Evolutionary conservation across 345 rosid genomes (phyloP), one percentile per base, ranked within the genome.

Genomic region (Stellera chamaejasme): DNA sequence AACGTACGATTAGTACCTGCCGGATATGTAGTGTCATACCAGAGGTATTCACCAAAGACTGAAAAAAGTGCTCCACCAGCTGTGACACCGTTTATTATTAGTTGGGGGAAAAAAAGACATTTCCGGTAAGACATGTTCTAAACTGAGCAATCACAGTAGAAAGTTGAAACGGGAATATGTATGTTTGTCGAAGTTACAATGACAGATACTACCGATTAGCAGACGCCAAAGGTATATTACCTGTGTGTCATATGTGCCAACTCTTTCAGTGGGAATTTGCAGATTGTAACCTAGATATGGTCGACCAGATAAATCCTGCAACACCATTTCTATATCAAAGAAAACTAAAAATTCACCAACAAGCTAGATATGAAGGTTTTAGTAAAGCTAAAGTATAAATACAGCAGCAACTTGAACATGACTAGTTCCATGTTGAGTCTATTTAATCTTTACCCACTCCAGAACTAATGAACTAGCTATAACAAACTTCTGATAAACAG

Each of bases 1-100:
- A 32, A 4, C 2, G 8, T 32, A 32, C 2, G 10, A 13, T 19
- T 19, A 36, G 43, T 19, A 89, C 92, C 86, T 84, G 87, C 50
- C 86, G 80, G 10, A 90, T 84, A 67, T 86, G 97, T 68, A 84
- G 95, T 13, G 97, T 90, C 92, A 90, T 82, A 39, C 95, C 89
- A 57, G 95, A 77, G 62, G 92, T 84, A 67, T 86, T 82, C 72
- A 82, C 91, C 69, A 86, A 68, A 28, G 95, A 89, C 61, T 82
- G 90, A 68, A 89, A 86, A 72, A 86, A 83, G 59, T 83, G 92
- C 68, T 86, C 97, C 76, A 82, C 95, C 82, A 86, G 65, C 97
- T 89, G 66, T 48, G 76, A 41, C 48, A 51, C 41, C 13, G 15
- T 45, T 42, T 27, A 45, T 54, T 19, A 36, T 19, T 27, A 8